Evolutionary conservation across 2,329 filamentous ascomycete species (phyloP), one percentile per base, ranked within the genome.

Genomic region (Pseudogymnoascus sp.): DNA sequence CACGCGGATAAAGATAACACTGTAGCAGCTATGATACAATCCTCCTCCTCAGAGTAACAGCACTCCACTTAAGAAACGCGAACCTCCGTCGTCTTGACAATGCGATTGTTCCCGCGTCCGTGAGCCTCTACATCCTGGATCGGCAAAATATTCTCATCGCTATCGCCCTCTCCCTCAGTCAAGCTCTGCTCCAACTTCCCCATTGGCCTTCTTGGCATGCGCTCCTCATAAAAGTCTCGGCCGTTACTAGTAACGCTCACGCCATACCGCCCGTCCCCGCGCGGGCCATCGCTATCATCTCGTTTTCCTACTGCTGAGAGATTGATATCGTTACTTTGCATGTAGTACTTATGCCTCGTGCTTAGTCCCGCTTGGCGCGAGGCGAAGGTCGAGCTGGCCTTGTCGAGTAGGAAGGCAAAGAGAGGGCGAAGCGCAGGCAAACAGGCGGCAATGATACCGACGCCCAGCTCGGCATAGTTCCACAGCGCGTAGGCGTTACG

Each of bases 401-500:
- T 67, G 8, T 72, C 70, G 37, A 76, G 70, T 18, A 70, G 64
- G 64, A 68, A 71, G 61, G 70, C 68, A 66, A 75, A 72, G 11
- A 74, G 66, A 2, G 76, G 76, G 11, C 75, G 72, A 32, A 80
- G 70, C 12, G 77, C 74, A 0, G 76, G 76, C 0, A 78, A 66
- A 0, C 72, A 77, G 4, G 75, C 74, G 1, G 76, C 76, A 1
- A 77, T 68, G 47, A 78, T 76, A 2, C 75, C 76, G 6, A 77
- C 66, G 50, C 74, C 74, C 25, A 79, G 71, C 62, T 79, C 76
- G 58, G 78, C 72, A 62, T 71, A 74, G 64, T 75, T 74, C 76
- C 76, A 78, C 9, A 78, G 69, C 38, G 74, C 74, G 67, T 77
- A 78, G 4, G 67, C 67, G 63, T 68, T 65, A 11, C 64, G 57